Conservation (phyloP, 805 yeast species). For the Phaffomyces antillensis region DNA sequence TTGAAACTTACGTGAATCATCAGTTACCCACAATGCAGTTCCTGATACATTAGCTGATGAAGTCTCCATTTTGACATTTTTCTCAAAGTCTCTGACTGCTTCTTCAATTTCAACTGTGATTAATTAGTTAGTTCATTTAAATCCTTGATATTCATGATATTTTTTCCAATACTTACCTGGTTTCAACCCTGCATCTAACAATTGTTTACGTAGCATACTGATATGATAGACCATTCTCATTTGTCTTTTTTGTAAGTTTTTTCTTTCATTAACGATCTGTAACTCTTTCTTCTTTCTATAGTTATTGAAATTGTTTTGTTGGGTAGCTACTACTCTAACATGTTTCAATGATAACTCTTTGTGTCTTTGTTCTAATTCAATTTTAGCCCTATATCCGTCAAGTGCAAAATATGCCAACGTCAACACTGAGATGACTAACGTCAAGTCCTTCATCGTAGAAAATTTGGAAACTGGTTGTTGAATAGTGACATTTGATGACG, state of each 20-base stretch:
- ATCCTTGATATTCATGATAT: too few species aligned
- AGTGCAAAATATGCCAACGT: conserved; percentile 42
- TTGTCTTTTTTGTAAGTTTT: conserved; percentile 38
- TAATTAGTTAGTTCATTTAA: conserved; percentile 7
- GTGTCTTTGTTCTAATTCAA: conserved; percentile 27
- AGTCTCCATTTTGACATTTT: conserved; percentile 49
- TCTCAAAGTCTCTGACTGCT: conserved; percentile 50
- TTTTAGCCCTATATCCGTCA: conserved; percentile 40
- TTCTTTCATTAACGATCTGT: conserved; percentile 45
- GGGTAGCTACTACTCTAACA: conserved; percentile 26
- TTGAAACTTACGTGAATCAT: conserved; percentile 28
- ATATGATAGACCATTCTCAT: conserved; percentile 61
- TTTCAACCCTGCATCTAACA: conserved; percentile 47
- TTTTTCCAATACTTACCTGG: conserved; percentile 30
- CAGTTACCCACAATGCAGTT: conserved; percentile 53
- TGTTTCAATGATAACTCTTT: conserved; percentile 27
- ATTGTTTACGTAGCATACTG: conserved; percentile 56
- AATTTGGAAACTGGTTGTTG: conserved; percentile 4
- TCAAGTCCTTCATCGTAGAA: conserved; percentile 30
- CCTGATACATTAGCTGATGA: conserved; percentile 50
- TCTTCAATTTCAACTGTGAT: conserved; percentile 37
- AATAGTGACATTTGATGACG: not conserved
- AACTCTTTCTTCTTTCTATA: conserved; percentile 46
- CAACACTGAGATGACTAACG: conserved; percentile 35
- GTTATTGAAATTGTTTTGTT: conserved; percentile 42